A percentile compares a stretch with the other conserved stretches of the same genome.
phyloP scores from a whole-genome alignment of 1,284 basidiomycete genomes.

The Leccinum angustisporum region DNA sequence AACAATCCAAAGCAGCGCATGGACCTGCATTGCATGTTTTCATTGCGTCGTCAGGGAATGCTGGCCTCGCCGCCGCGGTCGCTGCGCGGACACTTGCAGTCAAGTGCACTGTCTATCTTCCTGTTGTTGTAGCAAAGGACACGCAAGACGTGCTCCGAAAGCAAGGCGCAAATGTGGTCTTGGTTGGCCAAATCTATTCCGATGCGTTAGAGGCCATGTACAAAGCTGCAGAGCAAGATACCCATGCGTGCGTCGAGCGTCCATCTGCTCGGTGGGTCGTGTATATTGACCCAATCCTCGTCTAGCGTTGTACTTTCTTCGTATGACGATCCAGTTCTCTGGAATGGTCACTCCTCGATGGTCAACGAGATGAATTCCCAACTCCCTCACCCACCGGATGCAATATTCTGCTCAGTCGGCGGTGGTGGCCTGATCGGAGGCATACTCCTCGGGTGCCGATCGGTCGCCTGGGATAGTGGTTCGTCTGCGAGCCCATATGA shows the following conservation, averaged over 20 bases:
- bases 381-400: conserved; percentile 56
- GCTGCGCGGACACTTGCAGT: conserved; percentile 54
- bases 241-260: conserved; percentile 50
- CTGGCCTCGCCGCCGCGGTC: conserved; percentile 66
- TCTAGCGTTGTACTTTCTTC: conserved; percentile 63
- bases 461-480: conserved; percentile 66
- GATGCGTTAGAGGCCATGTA: conserved; percentile 54
- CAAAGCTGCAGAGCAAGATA: conserved; percentile 42
- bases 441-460: conserved; percentile 60
- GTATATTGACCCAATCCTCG: not conserved
- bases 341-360: conserved; percentile 75
- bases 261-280: not conserved
- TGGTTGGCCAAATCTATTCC: conserved; percentile 55
- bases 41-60: conserved; percentile 74
- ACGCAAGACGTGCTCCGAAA: conserved; percentile 51
- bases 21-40: conserved; percentile 58
- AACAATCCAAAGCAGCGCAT: conserved; percentile 47
- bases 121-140: conserved; percentile 46
- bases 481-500: conserved; percentile 22
- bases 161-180: conserved; percentile 55
- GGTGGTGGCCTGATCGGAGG: conserved; percentile 72
- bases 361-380: conserved; percentile 60
- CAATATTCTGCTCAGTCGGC: conserved; percentile 75
- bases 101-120: conserved; percentile 66
- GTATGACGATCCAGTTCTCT: conserved; percentile 64